Conservation (phyloP, 352 stramenopile species). For the Paralagenidium karlingii region DNA sequence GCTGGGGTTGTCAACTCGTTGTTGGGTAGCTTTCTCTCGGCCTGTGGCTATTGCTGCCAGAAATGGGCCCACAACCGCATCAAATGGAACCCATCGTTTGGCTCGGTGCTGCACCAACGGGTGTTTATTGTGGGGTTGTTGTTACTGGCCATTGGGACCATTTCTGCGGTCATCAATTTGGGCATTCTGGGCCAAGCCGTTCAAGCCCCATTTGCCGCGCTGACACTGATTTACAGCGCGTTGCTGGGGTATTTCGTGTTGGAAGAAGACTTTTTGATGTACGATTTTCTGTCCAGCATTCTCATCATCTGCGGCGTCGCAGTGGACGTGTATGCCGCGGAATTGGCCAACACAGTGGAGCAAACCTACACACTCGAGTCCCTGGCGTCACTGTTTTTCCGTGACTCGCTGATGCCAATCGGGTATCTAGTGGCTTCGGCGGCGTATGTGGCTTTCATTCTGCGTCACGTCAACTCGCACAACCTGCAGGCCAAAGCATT, state of each 20-base stretch:
- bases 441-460: conserved; percentile 30
- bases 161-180: conserved; percentile 60
- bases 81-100: conserved; percentile 25
- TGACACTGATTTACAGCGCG: conserved; percentile 72
- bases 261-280: conserved; percentile 27
- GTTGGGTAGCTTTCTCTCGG: conserved; percentile 59
- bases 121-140: conserved; percentile 41
- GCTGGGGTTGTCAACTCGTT: conserved; percentile 61
- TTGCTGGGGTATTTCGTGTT: conserved; percentile 53
- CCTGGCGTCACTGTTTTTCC: conserved; percentile 26
- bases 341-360: conserved; percentile 17
- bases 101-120: conserved; percentile 45
- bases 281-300: conserved; percentile 39
- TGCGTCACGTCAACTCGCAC: conserved; percentile 33
- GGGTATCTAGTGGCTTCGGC: conserved; percentile 35
- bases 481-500: conserved; percentile 37
- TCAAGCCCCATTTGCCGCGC: conserved; percentile 62
- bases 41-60: conserved; percentile 71
- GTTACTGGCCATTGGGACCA: conserved; percentile 43
- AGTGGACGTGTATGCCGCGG: conserved; percentile 44
- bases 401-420: conserved; percentile 38
- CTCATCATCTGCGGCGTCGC: conserved; percentile 51
- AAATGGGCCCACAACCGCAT: conserved; percentile 57
- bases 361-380: conserved; percentile 44
- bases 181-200: conserved; percentile 63